Percentiles rank a stretch among this genome's conserved stretches.
These are phyloP conservation scores for Cryptococcus amylolentus DNA, from an alignment of 1,284 basidiomycete species.

Conservation along the genomic window DNA sequence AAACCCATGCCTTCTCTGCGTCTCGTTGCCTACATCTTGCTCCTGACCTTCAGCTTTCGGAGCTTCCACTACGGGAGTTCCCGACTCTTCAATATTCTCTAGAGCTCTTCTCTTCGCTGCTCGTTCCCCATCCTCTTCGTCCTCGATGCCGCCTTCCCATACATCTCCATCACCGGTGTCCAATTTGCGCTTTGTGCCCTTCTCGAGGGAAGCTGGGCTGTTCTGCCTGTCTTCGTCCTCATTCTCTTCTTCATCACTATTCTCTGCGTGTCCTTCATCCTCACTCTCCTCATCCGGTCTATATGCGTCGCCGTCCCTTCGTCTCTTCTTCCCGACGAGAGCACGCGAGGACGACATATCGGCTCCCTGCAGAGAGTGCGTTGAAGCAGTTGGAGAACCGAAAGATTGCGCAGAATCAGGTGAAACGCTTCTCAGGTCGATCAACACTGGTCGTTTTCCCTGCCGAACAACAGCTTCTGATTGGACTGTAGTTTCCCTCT, in stretches of 20 bases:
- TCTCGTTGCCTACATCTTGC: neutral
- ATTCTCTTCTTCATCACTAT: neutral
- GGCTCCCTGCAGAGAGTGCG: neutral
- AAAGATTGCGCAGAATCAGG: neutral
- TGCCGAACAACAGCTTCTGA: no score
- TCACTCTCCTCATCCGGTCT: neutral
- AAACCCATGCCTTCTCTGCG: conserved; percentile 1
- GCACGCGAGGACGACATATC: neutral
- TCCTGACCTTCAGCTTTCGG: neutral
- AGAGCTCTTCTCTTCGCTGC: conserved; percentile 20
- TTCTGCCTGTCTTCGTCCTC: neutral
- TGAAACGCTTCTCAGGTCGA: neutral
- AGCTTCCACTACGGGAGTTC: conserved; percentile 5
- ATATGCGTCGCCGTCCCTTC: neutral
- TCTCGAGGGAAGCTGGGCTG: neutral
- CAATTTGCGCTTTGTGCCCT: neutral
- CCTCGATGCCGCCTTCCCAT: conserved; percentile 12
- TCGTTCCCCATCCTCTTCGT: conserved; percentile 4
- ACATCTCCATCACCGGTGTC: conserved; percentile 1
- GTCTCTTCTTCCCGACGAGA: neutral
- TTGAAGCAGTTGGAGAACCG: neutral
- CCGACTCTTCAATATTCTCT: conserved; percentile 11
- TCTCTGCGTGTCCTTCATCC: neutral
- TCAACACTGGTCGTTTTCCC: no score
- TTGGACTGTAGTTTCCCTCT: neutral